Conservation (phyloP, 2,329 filamentous ascomycete species). For the Botrytis pseudocinerea region DNA sequence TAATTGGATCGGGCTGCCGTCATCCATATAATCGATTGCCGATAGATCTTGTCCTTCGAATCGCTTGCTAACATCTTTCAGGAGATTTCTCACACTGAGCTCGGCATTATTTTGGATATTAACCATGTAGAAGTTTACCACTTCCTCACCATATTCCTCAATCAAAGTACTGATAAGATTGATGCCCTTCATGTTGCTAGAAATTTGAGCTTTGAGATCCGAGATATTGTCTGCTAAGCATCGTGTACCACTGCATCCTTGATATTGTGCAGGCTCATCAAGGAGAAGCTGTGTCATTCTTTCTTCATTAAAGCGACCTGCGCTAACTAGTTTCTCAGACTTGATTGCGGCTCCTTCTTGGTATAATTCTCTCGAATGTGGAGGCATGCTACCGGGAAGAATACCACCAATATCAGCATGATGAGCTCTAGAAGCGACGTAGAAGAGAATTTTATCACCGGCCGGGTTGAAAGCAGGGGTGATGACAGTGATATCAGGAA, state of each 20-base stretch:
- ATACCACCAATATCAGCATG: conserved; percentile 86
- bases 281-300: conserved; percentile 71
- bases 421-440: conserved; percentile 54
- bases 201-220: conserved; percentile 83
- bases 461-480: conserved; percentile 72
- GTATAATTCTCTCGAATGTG: conserved; percentile 65
- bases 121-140: conserved; percentile 81
- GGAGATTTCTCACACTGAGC: conserved; percentile 68
- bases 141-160: conserved; percentile 72
- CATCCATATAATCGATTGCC: conserved; percentile 83
- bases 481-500: conserved; percentile 80
- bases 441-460: conserved; percentile 49
- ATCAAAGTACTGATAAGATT: conserved; percentile 73
- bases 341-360: conserved; percentile 67
- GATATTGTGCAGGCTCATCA: conserved; percentile 70
- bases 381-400: conserved; percentile 79
- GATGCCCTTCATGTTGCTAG: conserved; percentile 84
- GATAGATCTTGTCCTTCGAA: conserved; percentile 71
- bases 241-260: conserved; percentile 75
- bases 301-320: conserved; percentile 76
- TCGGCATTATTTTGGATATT: conserved; percentile 82
- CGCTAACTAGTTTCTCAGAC: conserved; percentile 70
- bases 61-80: conserved; percentile 68
- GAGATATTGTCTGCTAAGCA: conserved; percentile 82
- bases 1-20: conserved; percentile 75